Base-by-base conservation (phyloP, 2,329 filamentous ascomycete genomes). In the Fusarium globosum region DNA sequence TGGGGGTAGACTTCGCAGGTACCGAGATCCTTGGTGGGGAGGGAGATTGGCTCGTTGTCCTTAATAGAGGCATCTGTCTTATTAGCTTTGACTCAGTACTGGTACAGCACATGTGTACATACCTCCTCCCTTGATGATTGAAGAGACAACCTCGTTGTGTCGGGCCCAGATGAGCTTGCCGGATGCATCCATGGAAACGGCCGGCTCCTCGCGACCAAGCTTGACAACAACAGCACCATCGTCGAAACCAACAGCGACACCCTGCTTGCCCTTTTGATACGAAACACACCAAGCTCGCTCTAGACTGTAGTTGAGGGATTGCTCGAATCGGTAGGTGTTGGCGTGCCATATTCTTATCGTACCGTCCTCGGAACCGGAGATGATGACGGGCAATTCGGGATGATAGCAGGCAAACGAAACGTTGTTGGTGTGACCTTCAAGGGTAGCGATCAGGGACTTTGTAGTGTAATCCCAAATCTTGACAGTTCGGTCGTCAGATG, bases 401-500 rank as follows among this genome's bases (percentile, higher is more conserved):
- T 99, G 96, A 81, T 98, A 99, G 83, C 95, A 97, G 56, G 96
- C 96, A 80, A 98, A 99, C 6, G 95, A 98, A 53, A 99, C 96
- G 80, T 99, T 99, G 83, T 95, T 97, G 36, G 95, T 97, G 83
- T 99, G 96, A 35, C 96, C 96, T 83, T 99, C 96, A 53, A 99
- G 88, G 6, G 96, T 98, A 36, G 96, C 96, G 80, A 98, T 98
- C 74, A 98, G 87, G 18, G 95, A 96, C 85, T 99, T 99, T 55
- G 95, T 98, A 18, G 96, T 98, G 86, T 99, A 98, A 81, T 99
- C 96, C 96, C 96, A 99, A 62, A 99, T 91, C 87, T 98, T 98
- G 78, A 98, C 94, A 2, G 96, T 98, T 78, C 94, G 91, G 83
- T 98, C 96, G 82, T 99, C 96, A 13, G 95, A 97, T 20, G 96